A percentile compares a stretch with the other conserved stretches of the same genome.
phyloP scores from a whole-genome alignment of 2,329 filamentous ascomycete species.

The Mycosphaerella arachidis region DNA sequence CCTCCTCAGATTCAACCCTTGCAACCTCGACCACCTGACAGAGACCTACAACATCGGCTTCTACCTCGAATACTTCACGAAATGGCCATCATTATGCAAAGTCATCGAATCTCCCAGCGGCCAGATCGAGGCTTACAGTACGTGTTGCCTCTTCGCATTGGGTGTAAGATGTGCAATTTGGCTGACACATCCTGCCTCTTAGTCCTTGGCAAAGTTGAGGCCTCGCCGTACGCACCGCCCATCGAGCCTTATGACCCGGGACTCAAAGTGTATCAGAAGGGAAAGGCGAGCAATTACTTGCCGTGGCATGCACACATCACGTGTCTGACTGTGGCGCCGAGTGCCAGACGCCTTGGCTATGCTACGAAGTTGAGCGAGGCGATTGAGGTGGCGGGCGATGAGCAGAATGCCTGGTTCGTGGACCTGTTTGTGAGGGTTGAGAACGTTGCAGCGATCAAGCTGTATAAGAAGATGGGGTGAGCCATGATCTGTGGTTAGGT shows the following conservation, averaged over 20 bases:
- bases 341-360: constrained; percentile 78
- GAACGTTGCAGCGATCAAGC: constrained; percentile 78
- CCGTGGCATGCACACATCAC: constrained; percentile 99
- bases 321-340: constrained; percentile 84
- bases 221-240: constrained; percentile 66
- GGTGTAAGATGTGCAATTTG: not conserved
- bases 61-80: constrained; percentile 91
- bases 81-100: constrained; percentile 93
- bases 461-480: constrained; percentile 85
- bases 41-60: constrained; percentile 96
- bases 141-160: constrained; percentile 25
- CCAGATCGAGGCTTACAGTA: constrained; percentile 94
- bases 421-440: constrained; percentile 89
- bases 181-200: constrained; percentile 1
- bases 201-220: constrained; percentile 98
- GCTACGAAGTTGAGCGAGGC: constrained; percentile 77
- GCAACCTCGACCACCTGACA: constrained; percentile 94
- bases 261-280: constrained; percentile 34
- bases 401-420: constrained; percentile 85
- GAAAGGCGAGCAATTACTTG: constrained; percentile 64
- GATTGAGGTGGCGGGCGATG: constrained; percentile 76
- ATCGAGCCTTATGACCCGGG: constrained; percentile 65
- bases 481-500: constrained; percentile 19
- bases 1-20: constrained; percentile 83
- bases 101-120: constrained; percentile 81